These are phyloP conservation scores for Xylariaceae sp. DNA, from an alignment of 2,329 filamentous ascomycete species.

Conservation along the genomic window DNA sequence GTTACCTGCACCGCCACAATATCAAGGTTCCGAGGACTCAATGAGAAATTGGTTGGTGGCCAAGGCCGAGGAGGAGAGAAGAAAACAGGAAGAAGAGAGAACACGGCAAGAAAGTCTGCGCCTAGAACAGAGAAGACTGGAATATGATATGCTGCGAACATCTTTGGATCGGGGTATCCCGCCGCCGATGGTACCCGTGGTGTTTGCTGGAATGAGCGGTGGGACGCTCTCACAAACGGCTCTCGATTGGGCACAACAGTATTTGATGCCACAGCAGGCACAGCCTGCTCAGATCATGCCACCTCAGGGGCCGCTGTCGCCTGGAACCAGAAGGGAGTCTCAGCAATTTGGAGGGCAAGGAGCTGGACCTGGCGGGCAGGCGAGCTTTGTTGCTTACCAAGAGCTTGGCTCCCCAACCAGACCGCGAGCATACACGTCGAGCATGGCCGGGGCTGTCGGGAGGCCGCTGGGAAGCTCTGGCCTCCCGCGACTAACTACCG, in stretches of 20 bases:
- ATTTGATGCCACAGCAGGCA: conserved; percentile 55
- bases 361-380: conserved; percentile 43
- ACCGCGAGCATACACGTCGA: conserved; percentile 53
- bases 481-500: conserved; percentile 50
- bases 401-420: conserved; percentile 53
- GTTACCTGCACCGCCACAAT: conserved; percentile 66
- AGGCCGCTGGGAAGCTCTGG: conserved; percentile 43
- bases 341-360: conserved; percentile 43
- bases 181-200: conserved; percentile 72
- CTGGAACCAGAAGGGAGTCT: conserved; percentile 58
- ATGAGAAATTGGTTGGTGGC: conserved; percentile 73
- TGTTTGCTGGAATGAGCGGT: conserved; percentile 73
- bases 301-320: conserved; percentile 53
- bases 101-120: conserved; percentile 66
- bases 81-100: conserved; percentile 74
- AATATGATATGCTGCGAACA: conserved; percentile 72
- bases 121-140: conserved; percentile 72
- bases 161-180: conserved; percentile 72
- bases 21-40: conserved; percentile 69
- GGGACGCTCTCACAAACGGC: conserved; percentile 62
- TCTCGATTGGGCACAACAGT: conserved; percentile 71
- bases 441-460: conserved; percentile 41
- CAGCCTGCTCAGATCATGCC: conserved; percentile 55
- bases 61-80: conserved; percentile 73
- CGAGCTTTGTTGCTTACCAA: conserved; percentile 47